A percentile compares a stretch with the other conserved stretches of the same genome.
These are phyloP conservation scores for Talaromyces sp. DNA, from an alignment of 2,329 filamentous ascomycete species.

Conservation along the genomic window DNA sequence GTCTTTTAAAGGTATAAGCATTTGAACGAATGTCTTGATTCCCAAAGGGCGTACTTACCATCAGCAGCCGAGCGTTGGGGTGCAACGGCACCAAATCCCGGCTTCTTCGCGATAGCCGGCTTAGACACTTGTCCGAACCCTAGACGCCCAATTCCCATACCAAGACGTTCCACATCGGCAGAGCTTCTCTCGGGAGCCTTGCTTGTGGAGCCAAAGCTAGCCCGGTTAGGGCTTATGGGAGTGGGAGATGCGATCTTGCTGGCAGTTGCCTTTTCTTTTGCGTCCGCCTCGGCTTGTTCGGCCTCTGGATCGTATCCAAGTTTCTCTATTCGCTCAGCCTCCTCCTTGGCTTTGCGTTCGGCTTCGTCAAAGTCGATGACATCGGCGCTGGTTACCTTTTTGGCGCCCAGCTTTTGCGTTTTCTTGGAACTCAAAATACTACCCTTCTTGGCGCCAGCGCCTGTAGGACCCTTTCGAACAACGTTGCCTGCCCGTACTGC, in stretches of 20 bases:
- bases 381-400: conserved; percentile 72
- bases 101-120: conserved; percentile 63
- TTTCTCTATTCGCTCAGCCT: conserved; percentile 92
- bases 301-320: conserved; percentile 92
- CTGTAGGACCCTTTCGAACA: conserved; percentile 66
- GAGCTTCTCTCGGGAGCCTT: conserved; percentile 50
- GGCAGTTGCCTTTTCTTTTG: conserved; percentile 43
- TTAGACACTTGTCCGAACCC: conserved; percentile 82
- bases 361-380: conserved; percentile 94
- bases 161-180: conserved; percentile 79
- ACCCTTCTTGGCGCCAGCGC: conserved; percentile 66
- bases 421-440: conserved; percentile 86
- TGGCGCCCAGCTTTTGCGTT: conserved; percentile 75
- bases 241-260: conserved; percentile 67
- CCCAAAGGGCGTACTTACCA: conserved; percentile 46
- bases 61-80: conserved; percentile 63
- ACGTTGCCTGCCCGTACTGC: conserved; percentile 70
- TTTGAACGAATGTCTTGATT: not conserved
- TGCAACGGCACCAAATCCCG: conserved; percentile 82
- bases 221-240: conserved; percentile 61
- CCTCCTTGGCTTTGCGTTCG: conserved; percentile 94
- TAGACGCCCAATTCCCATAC: conserved; percentile 79
- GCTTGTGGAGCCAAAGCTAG: conserved; percentile 56
- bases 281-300: conserved; percentile 51
- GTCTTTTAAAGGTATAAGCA: conserved; percentile 33